Evolutionary conservation across 2,329 filamentous ascomycete genomes (phyloP).

Genomic region (Calonectria crousiana): DNA sequence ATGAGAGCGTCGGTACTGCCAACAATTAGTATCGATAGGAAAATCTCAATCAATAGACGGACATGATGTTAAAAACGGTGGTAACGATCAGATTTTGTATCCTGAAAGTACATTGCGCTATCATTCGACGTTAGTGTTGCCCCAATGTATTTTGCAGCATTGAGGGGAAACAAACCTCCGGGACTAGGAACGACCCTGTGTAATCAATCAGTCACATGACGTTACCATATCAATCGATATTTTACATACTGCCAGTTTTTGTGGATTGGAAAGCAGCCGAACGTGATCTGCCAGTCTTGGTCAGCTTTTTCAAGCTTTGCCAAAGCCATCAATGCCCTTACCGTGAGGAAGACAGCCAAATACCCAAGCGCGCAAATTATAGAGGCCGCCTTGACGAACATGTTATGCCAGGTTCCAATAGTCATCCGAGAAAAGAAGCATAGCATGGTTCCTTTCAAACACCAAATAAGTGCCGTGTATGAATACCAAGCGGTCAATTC

Average conservation of each 20-base stretch:
- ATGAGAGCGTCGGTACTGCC: constrained; percentile 32
- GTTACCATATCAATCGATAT: fast-evolving
- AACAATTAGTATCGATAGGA: background rate
- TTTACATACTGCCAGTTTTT: constrained; percentile 41
- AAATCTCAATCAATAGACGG: background rate
- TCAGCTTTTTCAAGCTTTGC: background rate
- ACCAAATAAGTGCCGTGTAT: constrained; percentile 53
- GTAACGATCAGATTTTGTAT: constrained; percentile 38
- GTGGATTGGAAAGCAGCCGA: constrained; percentile 36
- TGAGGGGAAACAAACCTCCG: constrained; percentile 19
- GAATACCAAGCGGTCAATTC: constrained; percentile 55
- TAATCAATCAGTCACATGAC: background rate
- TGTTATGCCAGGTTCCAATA: constrained; percentile 40
- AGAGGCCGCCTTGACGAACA: constrained; percentile 34
- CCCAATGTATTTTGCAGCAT: fast-evolving
- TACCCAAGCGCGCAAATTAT: constrained; percentile 21
- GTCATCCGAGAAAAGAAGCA: constrained; percentile 48
- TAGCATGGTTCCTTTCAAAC: constrained; percentile 45
- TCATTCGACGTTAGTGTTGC: background rate
- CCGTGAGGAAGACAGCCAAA: constrained; percentile 35
- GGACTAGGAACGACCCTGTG: constrained; percentile 35
- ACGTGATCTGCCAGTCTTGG: constrained; percentile 23
- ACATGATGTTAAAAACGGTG: constrained; percentile 39
- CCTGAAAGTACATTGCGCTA: constrained; percentile 32
- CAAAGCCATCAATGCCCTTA: background rate